Conservation (phyloP, 768 basidiomycete species). For the Boletus coccyginus region DNA sequence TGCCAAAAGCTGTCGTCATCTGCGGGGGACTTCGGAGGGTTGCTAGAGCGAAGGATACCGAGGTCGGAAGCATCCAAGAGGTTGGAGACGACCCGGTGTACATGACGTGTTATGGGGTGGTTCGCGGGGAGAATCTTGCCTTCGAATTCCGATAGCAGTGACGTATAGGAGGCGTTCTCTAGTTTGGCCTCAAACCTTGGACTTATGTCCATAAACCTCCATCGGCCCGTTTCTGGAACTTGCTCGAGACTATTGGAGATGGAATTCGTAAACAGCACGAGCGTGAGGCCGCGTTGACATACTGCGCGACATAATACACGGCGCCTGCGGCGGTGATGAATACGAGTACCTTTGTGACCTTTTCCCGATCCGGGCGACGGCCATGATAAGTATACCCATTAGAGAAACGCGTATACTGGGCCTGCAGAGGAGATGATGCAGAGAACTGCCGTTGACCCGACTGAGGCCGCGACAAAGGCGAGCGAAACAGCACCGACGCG, state of each 20-base stretch:
- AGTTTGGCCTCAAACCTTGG: constrained; percentile 55
- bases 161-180: constrained; percentile 36
- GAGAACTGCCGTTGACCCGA: constrained; percentile 18
- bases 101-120: constrained; percentile 64
- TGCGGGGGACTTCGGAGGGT: background rate
- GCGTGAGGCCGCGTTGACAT: constrained; percentile 2
- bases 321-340: constrained; percentile 20
- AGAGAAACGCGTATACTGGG: constrained; percentile 30
- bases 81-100: constrained; percentile 64
- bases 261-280: background rate
- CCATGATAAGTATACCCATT: constrained; percentile 1
- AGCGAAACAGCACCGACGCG: background rate
- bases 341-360: constrained; percentile 10
- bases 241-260: constrained; percentile 61
- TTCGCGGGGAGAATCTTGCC: constrained; percentile 58
- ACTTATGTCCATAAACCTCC: constrained; percentile 83
- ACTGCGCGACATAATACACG: constrained; percentile 32
- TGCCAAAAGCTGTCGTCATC: constrained; percentile 22
- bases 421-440: constrained; percentile 14
- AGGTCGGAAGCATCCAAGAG: constrained; percentile 73
- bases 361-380: constrained; percentile 9
- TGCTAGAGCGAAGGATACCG: constrained; percentile 45
- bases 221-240: constrained; percentile 83
- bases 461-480: background rate
- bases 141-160: constrained; percentile 52